Conservation (phyloP, 2,329 filamentous ascomycete genomes). For the Alternaria viburni region DNA sequence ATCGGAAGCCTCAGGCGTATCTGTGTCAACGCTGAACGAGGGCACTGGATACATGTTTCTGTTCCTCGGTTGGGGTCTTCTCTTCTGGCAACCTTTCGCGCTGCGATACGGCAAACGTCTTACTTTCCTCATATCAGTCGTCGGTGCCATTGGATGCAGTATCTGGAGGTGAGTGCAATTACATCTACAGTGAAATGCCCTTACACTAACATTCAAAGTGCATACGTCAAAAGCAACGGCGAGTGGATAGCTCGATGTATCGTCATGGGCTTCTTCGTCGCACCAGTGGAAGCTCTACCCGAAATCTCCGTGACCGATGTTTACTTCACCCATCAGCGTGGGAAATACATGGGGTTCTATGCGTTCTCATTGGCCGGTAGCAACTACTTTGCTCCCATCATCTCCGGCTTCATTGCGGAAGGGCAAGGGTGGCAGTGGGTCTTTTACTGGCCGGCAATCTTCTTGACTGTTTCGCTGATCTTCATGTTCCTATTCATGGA, state of each 20-base stretch:
- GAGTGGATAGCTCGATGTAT: conserved; percentile 58
- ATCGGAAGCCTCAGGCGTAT: conserved; percentile 55
- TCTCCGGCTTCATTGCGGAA: conserved; percentile 47
- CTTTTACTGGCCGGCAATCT: conserved; percentile 61
- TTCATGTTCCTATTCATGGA: conserved; percentile 66
- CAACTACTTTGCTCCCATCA: conserved; percentile 48
- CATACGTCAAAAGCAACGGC: conserved; percentile 53
- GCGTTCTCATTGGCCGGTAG: conserved; percentile 41
- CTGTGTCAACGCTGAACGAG: conserved; percentile 53
- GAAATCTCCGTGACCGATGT: conserved; percentile 56
- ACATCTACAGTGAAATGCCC: background rate
- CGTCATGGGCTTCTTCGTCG: conserved; percentile 55
- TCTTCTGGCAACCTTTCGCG: conserved; percentile 62
- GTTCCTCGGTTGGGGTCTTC: conserved; percentile 58
- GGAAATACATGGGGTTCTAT: conserved; percentile 42
- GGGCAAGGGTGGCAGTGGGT: conserved; percentile 46
- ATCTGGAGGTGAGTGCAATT: conserved; percentile 49
- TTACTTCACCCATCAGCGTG: conserved; percentile 46
- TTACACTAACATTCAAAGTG: conserved; percentile 43
- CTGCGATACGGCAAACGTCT: conserved; percentile 60
- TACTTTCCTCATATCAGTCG: conserved; percentile 54
- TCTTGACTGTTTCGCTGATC: conserved; percentile 56
- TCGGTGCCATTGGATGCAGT: conserved; percentile 48
- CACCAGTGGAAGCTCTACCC: conserved; percentile 58
- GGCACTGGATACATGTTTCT: conserved; percentile 62